A percentile compares a stretch with the other conserved stretches of the same genome.
These are phyloP conservation scores for Solanum sitiens DNA, from an alignment of 257 asterid genomes.

Conservation along the genomic window DNA sequence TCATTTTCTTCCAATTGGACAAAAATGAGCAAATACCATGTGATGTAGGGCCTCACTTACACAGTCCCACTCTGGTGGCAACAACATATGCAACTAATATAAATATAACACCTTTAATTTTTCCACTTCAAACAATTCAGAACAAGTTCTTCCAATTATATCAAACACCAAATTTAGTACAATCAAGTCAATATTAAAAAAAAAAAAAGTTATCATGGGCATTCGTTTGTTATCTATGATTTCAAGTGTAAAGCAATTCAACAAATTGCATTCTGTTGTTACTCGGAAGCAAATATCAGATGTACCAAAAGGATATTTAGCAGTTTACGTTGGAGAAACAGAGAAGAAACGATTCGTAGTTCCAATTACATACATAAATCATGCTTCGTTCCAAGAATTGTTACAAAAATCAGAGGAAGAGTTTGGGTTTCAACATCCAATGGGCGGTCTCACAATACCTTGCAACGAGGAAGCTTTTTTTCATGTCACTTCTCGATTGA, in stretches of 20 bases:
- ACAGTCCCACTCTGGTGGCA: neutral
- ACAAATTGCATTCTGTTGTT: constrained; percentile 2
- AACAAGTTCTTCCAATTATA: neutral
- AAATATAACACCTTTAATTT: neutral
- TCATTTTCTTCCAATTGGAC: neutral
- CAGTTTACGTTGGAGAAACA: constrained; percentile 2
- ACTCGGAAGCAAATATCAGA: neutral
- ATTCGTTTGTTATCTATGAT: constrained; percentile 12
- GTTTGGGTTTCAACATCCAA: neutral
- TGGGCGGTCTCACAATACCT: constrained; percentile 4
- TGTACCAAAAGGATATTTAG: constrained; percentile 3
- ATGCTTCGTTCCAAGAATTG: neutral
- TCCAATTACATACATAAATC: neutral
- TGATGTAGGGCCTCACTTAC: constrained; percentile 1
- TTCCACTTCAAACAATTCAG: neutral
- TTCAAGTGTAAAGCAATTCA: constrained; percentile 11
- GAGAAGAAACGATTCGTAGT: constrained; percentile 1
- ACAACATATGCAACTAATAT: neutral
- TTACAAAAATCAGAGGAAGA: constrained; percentile 1
- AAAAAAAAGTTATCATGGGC: constrained; percentile 6
- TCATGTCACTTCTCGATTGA: constrained; percentile 3
- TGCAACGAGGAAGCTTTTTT: constrained; percentile 1
- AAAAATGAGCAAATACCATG: constrained; percentile 6
- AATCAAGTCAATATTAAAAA: neutral
- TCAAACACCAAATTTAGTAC: neutral